These are phyloP conservation scores for Ettlia oleoabundans DNA, from an alignment of 139 green algal species.

Conservation along the genomic window DNA sequence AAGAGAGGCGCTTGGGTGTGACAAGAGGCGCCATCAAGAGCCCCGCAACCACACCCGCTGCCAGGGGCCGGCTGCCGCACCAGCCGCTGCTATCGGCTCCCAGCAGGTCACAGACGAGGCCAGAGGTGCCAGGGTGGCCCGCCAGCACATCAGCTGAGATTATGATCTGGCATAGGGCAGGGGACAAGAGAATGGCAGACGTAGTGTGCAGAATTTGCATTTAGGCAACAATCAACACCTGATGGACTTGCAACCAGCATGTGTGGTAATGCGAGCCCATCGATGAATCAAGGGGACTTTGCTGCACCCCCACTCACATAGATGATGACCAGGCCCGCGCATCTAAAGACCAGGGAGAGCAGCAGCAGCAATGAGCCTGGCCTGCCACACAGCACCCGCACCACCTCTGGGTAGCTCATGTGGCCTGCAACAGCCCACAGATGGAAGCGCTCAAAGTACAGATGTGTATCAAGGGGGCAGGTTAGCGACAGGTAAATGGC, in stretches of 20 bases:
- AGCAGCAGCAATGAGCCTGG: slow-evolving; percentile 21
- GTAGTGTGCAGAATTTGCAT: neutral
- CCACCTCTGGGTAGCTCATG: slow-evolving; percentile 33
- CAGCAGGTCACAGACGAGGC: slow-evolving; percentile 40
- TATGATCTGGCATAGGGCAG: slow-evolving; percentile 17
- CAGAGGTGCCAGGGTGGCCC: neutral
- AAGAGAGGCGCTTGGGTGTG: slow-evolving; percentile 31
- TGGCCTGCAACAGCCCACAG: neutral
- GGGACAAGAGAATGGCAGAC: neutral
- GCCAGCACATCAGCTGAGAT: slow-evolving; percentile 38
- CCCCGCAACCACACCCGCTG: neutral
- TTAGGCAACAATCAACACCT: neutral
- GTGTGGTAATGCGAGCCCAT: too few species aligned
- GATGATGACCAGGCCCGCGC: slow-evolving; percentile 16
- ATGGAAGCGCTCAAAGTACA: neutral
- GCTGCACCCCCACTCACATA: neutral
- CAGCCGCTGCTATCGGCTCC: neutral
- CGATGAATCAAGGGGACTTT: neutral
- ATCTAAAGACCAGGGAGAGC: slow-evolving; percentile 39
- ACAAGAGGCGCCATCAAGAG: slow-evolving; percentile 30
- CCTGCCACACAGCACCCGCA: slow-evolving; percentile 22
- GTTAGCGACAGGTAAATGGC: too few species aligned
- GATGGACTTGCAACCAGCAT: too few species aligned
- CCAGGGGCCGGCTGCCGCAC: slow-evolving; percentile 21
- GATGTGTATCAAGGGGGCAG: too few species aligned